phyloP scores from a whole-genome alignment of 73 alveolate species.

The Paramecium tetraurelia region DNA sequence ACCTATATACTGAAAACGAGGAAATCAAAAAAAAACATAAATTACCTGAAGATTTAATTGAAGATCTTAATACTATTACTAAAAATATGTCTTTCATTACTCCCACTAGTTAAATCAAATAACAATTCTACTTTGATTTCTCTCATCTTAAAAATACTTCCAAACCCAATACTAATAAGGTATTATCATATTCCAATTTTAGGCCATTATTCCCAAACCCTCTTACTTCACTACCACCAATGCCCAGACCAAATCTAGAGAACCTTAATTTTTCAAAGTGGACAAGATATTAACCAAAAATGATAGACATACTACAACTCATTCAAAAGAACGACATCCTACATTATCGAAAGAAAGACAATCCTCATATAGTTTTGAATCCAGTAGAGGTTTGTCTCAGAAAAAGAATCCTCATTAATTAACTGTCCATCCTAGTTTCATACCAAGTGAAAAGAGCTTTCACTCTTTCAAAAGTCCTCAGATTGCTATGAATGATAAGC shows the following conservation, averaged over 20 bases:
- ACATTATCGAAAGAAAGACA: conserved; percentile 45
- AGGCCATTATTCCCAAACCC: conserved; percentile 31
- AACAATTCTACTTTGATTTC: conserved; percentile 24
- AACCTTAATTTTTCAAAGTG: conserved; percentile 44
- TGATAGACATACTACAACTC: conserved; percentile 20
- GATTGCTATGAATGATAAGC: background rate
- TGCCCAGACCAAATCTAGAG: background rate
- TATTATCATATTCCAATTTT: background rate
- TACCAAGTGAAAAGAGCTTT: conserved; percentile 44
- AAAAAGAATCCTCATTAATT: conserved; percentile 27
- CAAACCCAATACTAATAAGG: background rate
- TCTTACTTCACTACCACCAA: conserved; percentile 29
- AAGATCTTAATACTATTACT: conserved; percentile 29
- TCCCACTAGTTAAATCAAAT: conserved; percentile 32
- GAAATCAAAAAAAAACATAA: background rate
- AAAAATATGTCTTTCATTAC: conserved; percentile 26
- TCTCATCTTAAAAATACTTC: background rate
- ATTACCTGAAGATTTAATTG: conserved; percentile 28
- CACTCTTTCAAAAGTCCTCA: conserved; percentile 17
- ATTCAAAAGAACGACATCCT: background rate
- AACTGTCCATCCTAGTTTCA: conserved; percentile 32
- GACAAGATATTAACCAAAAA: background rate
- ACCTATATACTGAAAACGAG: background rate
- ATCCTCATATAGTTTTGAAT: conserved; percentile 43
- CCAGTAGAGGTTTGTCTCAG: conserved; percentile 43